These are phyloP conservation scores for Cercospora zeae-maydis DNA, from an alignment of 2,329 filamentous ascomycete genomes.

Conservation along the genomic window DNA sequence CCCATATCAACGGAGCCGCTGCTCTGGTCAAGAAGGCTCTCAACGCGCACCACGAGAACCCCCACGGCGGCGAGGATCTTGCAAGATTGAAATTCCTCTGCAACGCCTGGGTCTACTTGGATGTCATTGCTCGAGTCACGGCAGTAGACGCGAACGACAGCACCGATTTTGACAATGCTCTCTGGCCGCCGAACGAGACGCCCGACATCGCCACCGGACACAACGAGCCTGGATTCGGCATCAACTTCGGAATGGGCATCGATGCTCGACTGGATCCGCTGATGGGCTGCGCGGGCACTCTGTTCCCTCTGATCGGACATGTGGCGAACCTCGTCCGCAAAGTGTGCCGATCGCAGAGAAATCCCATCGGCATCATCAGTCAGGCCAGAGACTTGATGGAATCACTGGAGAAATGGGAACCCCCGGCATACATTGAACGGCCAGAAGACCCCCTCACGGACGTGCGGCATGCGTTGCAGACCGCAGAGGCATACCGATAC, in stretches of 20 bases:
- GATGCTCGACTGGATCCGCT: constrained; percentile 63
- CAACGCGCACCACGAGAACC: constrained; percentile 43
- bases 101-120: constrained; percentile 71
- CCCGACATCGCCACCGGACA: constrained; percentile 9
- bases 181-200: constrained; percentile 18
- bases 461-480: constrained; percentile 62
- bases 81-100: constrained; percentile 62
- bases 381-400: constrained; percentile 61
- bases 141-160: constrained; percentile 57
- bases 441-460: constrained; percentile 62
- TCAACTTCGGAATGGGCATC: constrained; percentile 37
- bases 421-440: constrained; percentile 55
- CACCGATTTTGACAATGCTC: constrained; percentile 51
- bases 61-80: constrained; percentile 47
- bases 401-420: constrained; percentile 59
- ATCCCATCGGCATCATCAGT: constrained; percentile 58
- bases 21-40: constrained; percentile 60
- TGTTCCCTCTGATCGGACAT: constrained; percentile 66
- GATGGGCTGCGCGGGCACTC: constrained; percentile 64
- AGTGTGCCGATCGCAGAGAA: constrained; percentile 54
- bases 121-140: constrained; percentile 66
- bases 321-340: constrained; percentile 64
- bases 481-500: constrained; percentile 64
- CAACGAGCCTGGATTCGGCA: constrained; percentile 35
- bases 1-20: constrained; percentile 66